These are phyloP conservation scores for Waltergamsia citrina DNA, from an alignment of 2,329 filamentous ascomycete species.

Conservation along the genomic window DNA sequence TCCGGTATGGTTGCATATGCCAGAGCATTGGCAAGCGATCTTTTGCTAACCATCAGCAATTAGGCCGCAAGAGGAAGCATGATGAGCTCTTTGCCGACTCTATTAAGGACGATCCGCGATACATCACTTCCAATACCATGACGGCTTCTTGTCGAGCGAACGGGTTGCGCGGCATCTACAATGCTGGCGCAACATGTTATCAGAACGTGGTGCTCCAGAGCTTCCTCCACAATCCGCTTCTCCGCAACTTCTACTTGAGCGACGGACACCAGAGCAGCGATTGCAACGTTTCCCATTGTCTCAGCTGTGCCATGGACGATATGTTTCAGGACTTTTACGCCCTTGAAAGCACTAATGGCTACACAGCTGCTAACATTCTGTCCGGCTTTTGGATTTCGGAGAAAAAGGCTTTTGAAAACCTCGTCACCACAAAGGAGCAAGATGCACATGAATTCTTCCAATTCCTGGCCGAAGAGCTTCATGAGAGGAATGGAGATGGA, in stretches of 20 bases:
- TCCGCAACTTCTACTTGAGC: constrained; percentile 85
- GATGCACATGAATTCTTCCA: constrained; percentile 97
- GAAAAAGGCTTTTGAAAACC: constrained; percentile 59
- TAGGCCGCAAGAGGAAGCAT: constrained; percentile 65
- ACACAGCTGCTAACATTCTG: constrained; percentile 82
- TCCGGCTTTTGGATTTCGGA: constrained; percentile 85
- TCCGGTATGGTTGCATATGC: constrained; percentile 43
- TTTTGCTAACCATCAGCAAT: constrained; percentile 4
- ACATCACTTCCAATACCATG: constrained; percentile 69
- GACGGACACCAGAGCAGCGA: constrained; percentile 77
- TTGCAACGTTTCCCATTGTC: constrained; percentile 54
- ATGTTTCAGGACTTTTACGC: constrained; percentile 66
- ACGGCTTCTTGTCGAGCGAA: constrained; percentile 76
- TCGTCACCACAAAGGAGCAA: constrained; percentile 89
- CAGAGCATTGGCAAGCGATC: neutral
- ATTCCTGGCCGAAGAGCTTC: constrained; percentile 85
- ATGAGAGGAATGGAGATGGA: constrained; percentile 68
- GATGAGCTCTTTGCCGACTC: constrained; percentile 60
- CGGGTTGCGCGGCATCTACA: constrained; percentile 87
- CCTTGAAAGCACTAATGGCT: constrained; percentile 74
- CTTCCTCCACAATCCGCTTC: constrained; percentile 84
- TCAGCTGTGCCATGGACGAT: constrained; percentile 64
- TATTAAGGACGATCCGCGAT: constrained; percentile 62
- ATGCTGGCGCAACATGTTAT: constrained; percentile 97
- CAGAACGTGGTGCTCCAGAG: constrained; percentile 94